phyloP scores from a whole-genome alignment of 345 rosid species.

The Leavenworthia alabamica region DNA sequence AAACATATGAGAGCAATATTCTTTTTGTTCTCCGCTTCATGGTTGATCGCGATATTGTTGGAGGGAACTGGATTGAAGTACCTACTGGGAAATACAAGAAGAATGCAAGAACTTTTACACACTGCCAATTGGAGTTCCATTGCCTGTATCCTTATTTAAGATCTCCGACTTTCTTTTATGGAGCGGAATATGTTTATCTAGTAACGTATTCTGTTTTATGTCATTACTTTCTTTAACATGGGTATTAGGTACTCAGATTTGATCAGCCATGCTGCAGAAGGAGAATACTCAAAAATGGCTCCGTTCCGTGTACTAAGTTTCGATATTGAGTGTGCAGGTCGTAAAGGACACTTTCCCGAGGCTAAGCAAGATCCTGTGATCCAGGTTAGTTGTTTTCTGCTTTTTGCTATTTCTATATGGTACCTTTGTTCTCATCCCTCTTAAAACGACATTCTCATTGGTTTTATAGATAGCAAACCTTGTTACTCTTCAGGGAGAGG shows the following conservation, averaged over 20 bases:
- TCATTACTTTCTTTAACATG: conserved; percentile 34
- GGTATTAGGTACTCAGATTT: conserved; percentile 59
- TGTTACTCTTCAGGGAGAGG: conserved; percentile 89
- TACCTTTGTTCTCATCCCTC: neutral
- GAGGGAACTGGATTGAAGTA: conserved; percentile 98
- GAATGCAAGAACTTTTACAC: conserved; percentile 52
- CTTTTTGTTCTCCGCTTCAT: conserved; percentile 93
- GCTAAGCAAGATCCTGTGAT: conserved; percentile 95
- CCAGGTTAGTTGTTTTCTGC: conserved; percentile 49
- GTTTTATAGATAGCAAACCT: conserved; percentile 80
- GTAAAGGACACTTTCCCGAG: conserved; percentile 99
- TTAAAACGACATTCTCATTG: conserved; percentile 20
- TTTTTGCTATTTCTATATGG: neutral
- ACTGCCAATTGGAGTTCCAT: conserved; percentile 86
- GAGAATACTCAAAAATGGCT: conserved; percentile 96
- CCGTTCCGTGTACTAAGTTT: conserved; percentile 96
- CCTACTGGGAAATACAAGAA: conserved; percentile 76
- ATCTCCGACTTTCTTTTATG: neutral
- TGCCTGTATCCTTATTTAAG: conserved; percentile 73
- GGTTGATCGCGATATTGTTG: conserved; percentile 81
- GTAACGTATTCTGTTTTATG: neutral
- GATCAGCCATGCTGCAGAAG: conserved; percentile 84
- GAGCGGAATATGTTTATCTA: conserved; percentile 1
- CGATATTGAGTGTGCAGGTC: conserved; percentile 98
- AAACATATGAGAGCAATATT: conserved; percentile 93